Base-by-base conservation (phyloP, 495 filamentous ascomycete genomes). In the Collariella sp. region DNA sequence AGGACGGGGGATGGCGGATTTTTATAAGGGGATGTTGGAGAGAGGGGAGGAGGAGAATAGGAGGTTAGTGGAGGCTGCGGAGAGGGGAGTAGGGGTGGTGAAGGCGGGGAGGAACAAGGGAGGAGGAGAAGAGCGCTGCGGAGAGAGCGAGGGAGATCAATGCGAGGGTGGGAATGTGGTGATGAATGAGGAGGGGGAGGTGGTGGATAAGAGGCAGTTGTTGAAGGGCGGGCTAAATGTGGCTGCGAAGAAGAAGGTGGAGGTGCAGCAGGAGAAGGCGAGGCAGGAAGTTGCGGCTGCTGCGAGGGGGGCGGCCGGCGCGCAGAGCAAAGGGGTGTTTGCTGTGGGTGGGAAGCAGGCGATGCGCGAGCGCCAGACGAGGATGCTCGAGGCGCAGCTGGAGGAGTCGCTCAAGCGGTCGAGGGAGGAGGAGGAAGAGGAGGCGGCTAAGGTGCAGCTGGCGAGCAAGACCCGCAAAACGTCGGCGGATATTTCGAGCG, bases 151-250 rank as follows among this genome's bases (percentile, higher is more conserved):
- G 75, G 43, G 85, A 95, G 59, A 77, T 93, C 57, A 87, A 87
- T 58, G 78, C 80, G 22, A 74, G 46, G 91, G 87, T 2, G 82
- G 81, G 5, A 73, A 77, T 13, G 79, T 96, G 54, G 76, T 82
- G 13, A 69, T 95, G 59, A 97, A 96, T 61, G 93, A 97, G 57
- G 93, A 97, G 43, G 93, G 94, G 0, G 83, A 94, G 63, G 85
- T 98, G 4, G 86, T 95, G 18, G 93, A 98, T 63, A 96, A 96
- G 75, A 79, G 91, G 19, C 87, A 96, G 62, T 71, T 98, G 16
- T 77, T 98, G 13, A 84, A 79, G 44, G 91, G 91, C 11, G 93
- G 93, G 40, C 71, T 98, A 38, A 98, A 98, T 55, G 76, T 96
- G 13, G 79, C 76, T 18, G 74, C 83, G 7, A 86, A 83, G 59